A percentile compares a stretch with the other conserved stretches of the same genome.
Evolutionary conservation across 2,329 filamentous ascomycete species (phyloP).

Genomic region (Exophiala aquamarina): DNA sequence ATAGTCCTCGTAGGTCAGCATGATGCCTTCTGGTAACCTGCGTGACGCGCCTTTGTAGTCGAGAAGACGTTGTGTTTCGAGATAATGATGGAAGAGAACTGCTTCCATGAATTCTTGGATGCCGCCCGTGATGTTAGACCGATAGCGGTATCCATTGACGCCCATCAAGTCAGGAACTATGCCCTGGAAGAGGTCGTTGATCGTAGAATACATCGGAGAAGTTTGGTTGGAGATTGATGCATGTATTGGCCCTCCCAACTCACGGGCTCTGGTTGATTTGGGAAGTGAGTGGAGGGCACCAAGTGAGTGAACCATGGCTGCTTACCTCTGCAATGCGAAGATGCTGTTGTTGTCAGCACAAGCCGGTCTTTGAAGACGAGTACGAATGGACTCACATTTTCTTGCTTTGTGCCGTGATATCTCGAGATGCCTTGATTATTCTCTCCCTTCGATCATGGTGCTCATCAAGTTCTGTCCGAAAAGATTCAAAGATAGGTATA

Average conservation of each 20-base stretch:
- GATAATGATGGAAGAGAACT: constrained; percentile 83
- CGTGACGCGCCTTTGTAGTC: constrained; percentile 60
- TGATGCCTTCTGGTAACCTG: constrained; percentile 51
- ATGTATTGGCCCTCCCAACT: constrained; percentile 55
- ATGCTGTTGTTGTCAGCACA: constrained; percentile 55
- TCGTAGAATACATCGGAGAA: constrained; percentile 67
- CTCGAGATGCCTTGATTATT: constrained; percentile 85
- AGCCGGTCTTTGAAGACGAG: constrained; percentile 4
- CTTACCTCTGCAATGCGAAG: constrained; percentile 77
- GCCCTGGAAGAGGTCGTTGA: constrained; percentile 65
- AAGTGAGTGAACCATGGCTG: neutral
- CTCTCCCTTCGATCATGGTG: constrained; percentile 91
- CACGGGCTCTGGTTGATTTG: constrained; percentile 36
- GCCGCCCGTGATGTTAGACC: constrained; percentile 71
- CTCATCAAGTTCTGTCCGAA: constrained; percentile 85
- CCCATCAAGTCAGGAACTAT: constrained; percentile 73
- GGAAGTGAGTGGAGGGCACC: neutral
- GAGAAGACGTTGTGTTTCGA: constrained; percentile 74
- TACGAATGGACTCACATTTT: constrained; percentile 71
- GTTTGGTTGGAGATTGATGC: constrained; percentile 69
- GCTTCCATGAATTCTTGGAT: constrained; percentile 96
- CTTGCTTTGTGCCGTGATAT: constrained; percentile 92
- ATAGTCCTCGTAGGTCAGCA: constrained; percentile 79
- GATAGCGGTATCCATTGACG: constrained; percentile 81
- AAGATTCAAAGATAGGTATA: constrained; percentile 75